A percentile compares a stretch with the other conserved stretches of the same genome.
These are phyloP conservation scores for Cardiospermum halicacabum DNA, from an alignment of 345 rosid species.

Conservation along the genomic window DNA sequence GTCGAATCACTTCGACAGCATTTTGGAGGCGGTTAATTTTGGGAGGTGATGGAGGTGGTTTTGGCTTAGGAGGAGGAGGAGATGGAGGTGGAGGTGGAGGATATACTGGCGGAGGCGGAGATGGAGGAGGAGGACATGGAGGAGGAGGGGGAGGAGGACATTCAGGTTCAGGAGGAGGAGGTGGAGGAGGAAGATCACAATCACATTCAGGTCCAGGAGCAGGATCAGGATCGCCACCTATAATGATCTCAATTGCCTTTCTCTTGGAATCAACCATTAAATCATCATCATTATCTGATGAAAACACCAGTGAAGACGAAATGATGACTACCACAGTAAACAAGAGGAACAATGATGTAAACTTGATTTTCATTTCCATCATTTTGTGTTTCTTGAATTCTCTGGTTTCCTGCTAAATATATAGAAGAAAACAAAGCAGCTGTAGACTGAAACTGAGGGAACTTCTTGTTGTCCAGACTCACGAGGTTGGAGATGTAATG, in stretches of 20 bases:
- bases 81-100: background rate
- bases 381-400: no score
- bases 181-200: constrained; percentile 3
- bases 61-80: background rate
- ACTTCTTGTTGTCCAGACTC: background rate
- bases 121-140: constrained; percentile 7
- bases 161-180: constrained; percentile 4
- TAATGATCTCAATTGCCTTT: constrained; percentile 25
- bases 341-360: constrained; percentile 3
- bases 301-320: constrained; percentile 2
- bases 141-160: constrained; percentile 1
- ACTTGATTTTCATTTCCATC: no score
- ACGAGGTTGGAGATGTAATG: background rate
- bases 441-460: background rate
- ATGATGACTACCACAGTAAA: constrained; percentile 9
- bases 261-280: constrained; percentile 7
- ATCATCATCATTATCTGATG: background rate
- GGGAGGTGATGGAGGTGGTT: background rate
- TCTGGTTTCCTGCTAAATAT: no score
- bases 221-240: constrained; percentile 15
- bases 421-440: background rate
- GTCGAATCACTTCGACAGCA: constrained; percentile 19
- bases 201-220: constrained; percentile 1
- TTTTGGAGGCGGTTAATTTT: background rate
- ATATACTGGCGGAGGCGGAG: background rate